Percentiles rank a stretch among this genome's conserved stretches.
phyloP scores from a whole-genome alignment of 1,284 basidiomycete species.

The Mycena sp. region DNA sequence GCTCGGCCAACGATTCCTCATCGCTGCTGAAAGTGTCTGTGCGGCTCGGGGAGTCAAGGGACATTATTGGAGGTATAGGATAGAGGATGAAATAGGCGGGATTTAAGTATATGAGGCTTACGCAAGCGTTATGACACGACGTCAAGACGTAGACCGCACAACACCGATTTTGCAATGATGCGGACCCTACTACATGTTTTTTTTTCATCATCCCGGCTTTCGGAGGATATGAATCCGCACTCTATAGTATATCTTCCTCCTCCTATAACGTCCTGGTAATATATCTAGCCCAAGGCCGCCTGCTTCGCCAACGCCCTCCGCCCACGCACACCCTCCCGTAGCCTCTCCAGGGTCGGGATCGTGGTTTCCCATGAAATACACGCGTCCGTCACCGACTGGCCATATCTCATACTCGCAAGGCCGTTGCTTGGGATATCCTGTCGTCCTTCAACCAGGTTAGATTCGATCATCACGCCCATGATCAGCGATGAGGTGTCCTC shows the following conservation, averaged over 20 bases:
- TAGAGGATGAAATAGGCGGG: too few relatives aligned
- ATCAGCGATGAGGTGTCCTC: slow-evolving; percentile 80
- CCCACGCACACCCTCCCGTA: slow-evolving; percentile 83
- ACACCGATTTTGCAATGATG: too few relatives aligned
- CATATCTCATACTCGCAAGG: slow-evolving; percentile 83
- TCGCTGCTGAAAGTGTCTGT: slow-evolving; percentile 15
- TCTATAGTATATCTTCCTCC: too few relatives aligned
- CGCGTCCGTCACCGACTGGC: slow-evolving; percentile 90
- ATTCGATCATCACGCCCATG: slow-evolving; percentile 98
- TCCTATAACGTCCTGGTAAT: too few relatives aligned
- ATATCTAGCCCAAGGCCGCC: slow-evolving; percentile 17
- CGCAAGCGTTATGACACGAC: too few relatives aligned
- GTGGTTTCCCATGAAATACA: slow-evolving; percentile 94
- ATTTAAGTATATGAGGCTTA: too few relatives aligned
- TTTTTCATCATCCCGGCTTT: too few relatives aligned
- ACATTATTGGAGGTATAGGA: neutral
- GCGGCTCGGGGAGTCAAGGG: neutral
- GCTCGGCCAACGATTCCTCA: neutral
- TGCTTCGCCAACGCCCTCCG: slow-evolving; percentile 65
- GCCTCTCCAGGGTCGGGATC: slow-evolving; percentile 79
- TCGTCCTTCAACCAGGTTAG: slow-evolving; percentile 89
- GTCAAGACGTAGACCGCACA: too few relatives aligned
- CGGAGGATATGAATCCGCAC: too few relatives aligned
- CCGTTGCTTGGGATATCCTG: slow-evolving; percentile 88
- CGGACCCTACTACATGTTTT: too few relatives aligned